A percentile compares a stretch with the other conserved stretches of the same genome.
phyloP scores from a whole-genome alignment of 2,329 filamentous ascomycete genomes.

The Westerdykella sp. region DNA sequence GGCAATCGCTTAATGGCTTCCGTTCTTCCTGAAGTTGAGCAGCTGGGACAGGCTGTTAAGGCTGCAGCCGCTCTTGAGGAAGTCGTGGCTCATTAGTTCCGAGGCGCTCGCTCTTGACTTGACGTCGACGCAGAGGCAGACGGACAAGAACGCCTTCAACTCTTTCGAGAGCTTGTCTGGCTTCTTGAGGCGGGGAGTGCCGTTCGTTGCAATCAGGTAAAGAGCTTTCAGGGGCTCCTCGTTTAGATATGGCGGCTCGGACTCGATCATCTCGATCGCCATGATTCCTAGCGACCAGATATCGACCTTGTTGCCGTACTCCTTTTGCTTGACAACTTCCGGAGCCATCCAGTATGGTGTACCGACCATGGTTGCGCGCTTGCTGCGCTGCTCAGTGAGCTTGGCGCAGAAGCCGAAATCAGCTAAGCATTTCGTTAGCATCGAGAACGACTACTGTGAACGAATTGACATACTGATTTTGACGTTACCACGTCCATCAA shows the following conservation, averaged over 20 bases:
- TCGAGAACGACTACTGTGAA: conserved; percentile 1
- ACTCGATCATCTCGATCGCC: conserved; percentile 99
- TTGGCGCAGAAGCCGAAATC: conserved; percentile 99
- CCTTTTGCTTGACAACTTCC: conserved; percentile 98
- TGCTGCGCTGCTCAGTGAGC: conserved; percentile 91
- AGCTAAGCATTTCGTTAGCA: conserved; percentile 47
- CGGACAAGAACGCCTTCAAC: conserved; percentile 91
- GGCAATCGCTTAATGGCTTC: conserved; percentile 39
- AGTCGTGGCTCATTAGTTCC: conserved; percentile 86
- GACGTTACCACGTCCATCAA: conserved; percentile 90
- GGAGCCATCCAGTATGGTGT: conserved; percentile 99
- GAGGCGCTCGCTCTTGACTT: conserved; percentile 87
- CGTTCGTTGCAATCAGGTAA: conserved; percentile 96
- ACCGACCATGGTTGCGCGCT: conserved; percentile 98
- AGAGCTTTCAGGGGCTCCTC: conserved; percentile 96
- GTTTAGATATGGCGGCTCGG: conserved; percentile 94
- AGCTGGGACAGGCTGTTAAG: conserved; percentile 77
- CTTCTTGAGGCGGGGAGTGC: conserved; percentile 94
- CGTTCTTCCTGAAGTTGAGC: conserved; percentile 73
- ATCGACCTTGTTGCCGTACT: conserved; percentile 96
- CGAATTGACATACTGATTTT: conserved; percentile 75
- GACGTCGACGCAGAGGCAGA: conserved; percentile 94
- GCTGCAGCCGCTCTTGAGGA: conserved; percentile 85
- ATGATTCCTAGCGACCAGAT: conserved; percentile 99
- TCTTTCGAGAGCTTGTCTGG: conserved; percentile 97